phyloP scores from a whole-genome alignment of 306 rosid genomes.

The Medicago arabica region DNA sequence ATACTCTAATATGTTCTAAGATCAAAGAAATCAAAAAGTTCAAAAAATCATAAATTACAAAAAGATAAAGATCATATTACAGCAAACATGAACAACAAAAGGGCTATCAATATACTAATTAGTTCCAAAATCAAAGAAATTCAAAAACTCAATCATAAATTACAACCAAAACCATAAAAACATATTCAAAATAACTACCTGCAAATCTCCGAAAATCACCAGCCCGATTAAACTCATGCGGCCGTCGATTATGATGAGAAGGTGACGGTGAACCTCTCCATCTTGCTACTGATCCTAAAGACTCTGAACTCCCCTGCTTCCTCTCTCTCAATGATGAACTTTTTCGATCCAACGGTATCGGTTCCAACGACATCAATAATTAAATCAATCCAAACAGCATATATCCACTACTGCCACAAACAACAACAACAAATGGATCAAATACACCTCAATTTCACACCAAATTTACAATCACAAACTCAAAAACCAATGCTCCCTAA shows the following conservation, averaged over 20 bases:
- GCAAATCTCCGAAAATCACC: conserved; percentile 73
- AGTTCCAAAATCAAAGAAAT: background rate
- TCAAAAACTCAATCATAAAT: background rate
- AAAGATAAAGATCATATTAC: too few species aligned
- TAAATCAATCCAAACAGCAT: conserved; percentile 57
- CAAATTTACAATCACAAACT: background rate
- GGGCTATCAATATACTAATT: background rate
- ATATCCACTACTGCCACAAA: background rate
- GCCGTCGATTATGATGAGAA: conserved; percentile 46
- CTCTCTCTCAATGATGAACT: conserved; percentile 88
- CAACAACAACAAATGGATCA: background rate
- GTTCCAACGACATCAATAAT: conserved; percentile 96
- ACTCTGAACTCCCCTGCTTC: conserved; percentile 89
- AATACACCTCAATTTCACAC: background rate
- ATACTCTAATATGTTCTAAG: background rate
- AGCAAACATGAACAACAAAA: background rate
- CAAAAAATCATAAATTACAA: background rate
- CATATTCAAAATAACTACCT: conserved; percentile 49
- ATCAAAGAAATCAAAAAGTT: background rate
- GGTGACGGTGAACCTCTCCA: conserved; percentile 81
- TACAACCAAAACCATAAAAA: background rate
- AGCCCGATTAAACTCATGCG: conserved; percentile 57
- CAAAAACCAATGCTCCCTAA: background rate
- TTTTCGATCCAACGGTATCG: conserved; percentile 67
- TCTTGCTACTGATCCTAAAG: conserved; percentile 76